Base-by-base conservation (phyloP, 1,139 yeast genomes). In the Hyphopichia fennica region DNA sequence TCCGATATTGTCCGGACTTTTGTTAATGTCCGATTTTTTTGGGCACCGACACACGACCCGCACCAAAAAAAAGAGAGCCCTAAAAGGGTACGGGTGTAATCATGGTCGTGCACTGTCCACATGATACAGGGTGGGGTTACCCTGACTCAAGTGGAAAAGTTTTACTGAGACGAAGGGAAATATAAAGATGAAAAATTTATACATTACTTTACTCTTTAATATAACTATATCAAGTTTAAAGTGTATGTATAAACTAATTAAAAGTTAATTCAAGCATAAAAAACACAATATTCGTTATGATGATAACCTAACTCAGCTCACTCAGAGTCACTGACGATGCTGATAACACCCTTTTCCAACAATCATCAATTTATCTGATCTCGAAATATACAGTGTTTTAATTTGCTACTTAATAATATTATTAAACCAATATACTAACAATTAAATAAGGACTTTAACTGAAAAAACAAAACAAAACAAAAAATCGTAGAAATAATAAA, bases 281-380 rank as follows among this genome's bases (percentile, higher is more conserved):
- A n/a, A n/a, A n/a, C n/a, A n/a, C n/a, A n/a, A n/a, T 7, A 25
- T 28, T 53, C 54, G 62, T 64, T 58, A 60, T 68, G 78, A 72
- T 72, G 78, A 72, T 57, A 72, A 67, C 72, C 61, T 67, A 56
- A 71, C 79, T 73, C 79, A 73, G 79, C 79, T 73, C 79, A 73
- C 79, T 73, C 79, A 57, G 67, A 73, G 77, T 65, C 62, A 55
- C 48, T 31, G 59, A 58, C 77, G 68, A 66, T 73, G 79, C 77
- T 73, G 79, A 73, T 69, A 62, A 60, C 48, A 49, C 53, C 59
- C 64, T 53, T 63, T 61, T 71, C 75, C 76, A 72, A 72, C 77
- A 67, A 67, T 69, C 74, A 69, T 69, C 75, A 67, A 58, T 43
- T 44, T 50, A 44, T 56, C 58, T 55, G 60, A 60, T 51, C 51